Conservation (phyloP, 257 asterid genomes). For the Solanum phureja region DNA sequence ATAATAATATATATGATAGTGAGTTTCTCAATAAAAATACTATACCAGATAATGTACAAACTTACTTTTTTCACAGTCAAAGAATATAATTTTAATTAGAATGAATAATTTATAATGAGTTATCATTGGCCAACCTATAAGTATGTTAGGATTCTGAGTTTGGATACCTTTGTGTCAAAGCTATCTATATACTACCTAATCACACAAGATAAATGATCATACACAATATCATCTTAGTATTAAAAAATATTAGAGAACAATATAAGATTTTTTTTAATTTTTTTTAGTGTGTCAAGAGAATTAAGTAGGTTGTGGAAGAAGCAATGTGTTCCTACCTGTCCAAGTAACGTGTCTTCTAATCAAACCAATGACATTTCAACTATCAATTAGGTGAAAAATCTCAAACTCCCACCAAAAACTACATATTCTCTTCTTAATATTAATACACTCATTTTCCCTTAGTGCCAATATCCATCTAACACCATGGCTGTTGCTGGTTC, state of each 20-base stretch:
- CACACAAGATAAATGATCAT: background rate
- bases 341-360: conserved; percentile 51
- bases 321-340: conserved; percentile 30
- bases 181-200: background rate
- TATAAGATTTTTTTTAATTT: background rate
- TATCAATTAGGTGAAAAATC: conserved; percentile 31
- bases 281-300: background rate
- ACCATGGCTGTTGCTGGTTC: conserved; percentile 51
- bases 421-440: background rate
- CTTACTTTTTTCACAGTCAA: too few species aligned
- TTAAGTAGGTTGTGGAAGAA: conserved; percentile 20
- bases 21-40: too few species aligned
- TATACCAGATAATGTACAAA: too few species aligned
- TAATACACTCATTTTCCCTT: background rate
- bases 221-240: background rate
- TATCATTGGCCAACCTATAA: background rate
- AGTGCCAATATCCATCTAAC: background rate
- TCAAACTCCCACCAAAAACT: background rate
- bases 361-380: conserved; percentile 63
- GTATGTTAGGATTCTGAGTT: background rate
- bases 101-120: background rate
- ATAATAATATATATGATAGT: too few species aligned
- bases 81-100: background rate
- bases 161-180: background rate
- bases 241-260: background rate